These are phyloP conservation scores for Pugionium cornutum DNA, from an alignment of 345 rosid genomes.

Conservation along the genomic window DNA sequence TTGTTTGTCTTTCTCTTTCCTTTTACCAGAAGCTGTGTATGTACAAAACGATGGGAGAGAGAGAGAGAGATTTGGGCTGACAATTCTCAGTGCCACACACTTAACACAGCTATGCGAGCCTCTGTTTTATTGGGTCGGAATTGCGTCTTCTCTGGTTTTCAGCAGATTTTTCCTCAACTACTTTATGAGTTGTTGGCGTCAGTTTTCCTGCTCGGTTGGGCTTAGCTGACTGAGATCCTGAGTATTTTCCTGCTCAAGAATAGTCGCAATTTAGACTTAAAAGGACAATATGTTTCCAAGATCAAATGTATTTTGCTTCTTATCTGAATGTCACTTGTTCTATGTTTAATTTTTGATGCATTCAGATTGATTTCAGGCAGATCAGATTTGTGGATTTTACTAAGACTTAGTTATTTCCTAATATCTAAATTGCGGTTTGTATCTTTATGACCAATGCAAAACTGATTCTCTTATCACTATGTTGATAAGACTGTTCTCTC, in stretches of 20 bases:
- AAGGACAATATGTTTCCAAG: not conserved
- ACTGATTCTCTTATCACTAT: not conserved
- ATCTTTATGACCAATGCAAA: not conserved
- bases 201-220: conserved; percentile 31
- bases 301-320: conserved; percentile 11
- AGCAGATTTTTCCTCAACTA: conserved; percentile 13
- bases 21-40: not conserved
- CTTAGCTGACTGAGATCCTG: conserved; percentile 27
- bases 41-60: not conserved
- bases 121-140: conserved; percentile 18
- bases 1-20: not conserved
- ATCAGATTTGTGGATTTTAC: not conserved
- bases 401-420: not conserved
- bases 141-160: conserved; percentile 33
- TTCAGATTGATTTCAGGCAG: not conserved
- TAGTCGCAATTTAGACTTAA: not conserved
- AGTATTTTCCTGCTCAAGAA: conserved; percentile 19
- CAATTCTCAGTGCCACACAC: not conserved
- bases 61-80: not conserved
- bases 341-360: not conserved
- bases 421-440: not conserved
- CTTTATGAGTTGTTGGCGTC: conserved; percentile 13
- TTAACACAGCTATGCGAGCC: conserved; percentile 17
- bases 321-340: not conserved
- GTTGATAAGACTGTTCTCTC: conserved; percentile 2